Base-by-base conservation (phyloP, 495 filamentous ascomycete species). In the Hyaloscypha variabilis region DNA sequence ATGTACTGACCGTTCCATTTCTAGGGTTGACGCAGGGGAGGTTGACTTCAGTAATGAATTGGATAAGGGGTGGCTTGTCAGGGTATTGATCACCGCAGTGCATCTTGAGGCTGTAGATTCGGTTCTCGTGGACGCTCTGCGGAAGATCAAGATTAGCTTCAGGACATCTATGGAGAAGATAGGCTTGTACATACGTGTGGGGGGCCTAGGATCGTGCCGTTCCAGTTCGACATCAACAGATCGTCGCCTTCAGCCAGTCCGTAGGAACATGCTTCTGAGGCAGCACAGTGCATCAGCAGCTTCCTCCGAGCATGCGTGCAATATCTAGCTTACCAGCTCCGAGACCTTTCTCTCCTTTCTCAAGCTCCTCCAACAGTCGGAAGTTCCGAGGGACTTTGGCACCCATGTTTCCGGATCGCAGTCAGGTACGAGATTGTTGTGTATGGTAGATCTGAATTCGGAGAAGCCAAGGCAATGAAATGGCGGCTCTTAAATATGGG, bases 221-320 rank as follows among this genome's bases (percentile, higher is more conserved):
- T 96, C 95, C 95, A 99, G 85, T 97, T 92, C 65, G 91, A 92
- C 94, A 99, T 97, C 78, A 94, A 87, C 71, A 97, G 85, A 72
- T 99, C 95, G 73, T 97, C 94, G 28, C 92, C 91, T 77, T 98
- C 92, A 60, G 91, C 91, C 50, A 98, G 88, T 71, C 95, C 95
- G 69, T 97, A 98, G 4, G 95, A 98, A 82, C 93, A 97, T 60
- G 94, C 93, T 81, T 97, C 95, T 97, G 65, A 53, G 42, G 24
- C 26, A 64, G 21, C 34, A 55, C 59, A 8, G 52, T 36, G 8
- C 17, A 17, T 53, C 25, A 67, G 61, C 29, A 25, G 21, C 25
- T n/a, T 23, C 13, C 17, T 26, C 17, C 6, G 42, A 23, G 19
- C 3, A 25, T 57, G 24, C 53, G 46, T 61, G 42, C 8, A 62